Evolutionary conservation across 1,284 basidiomycete species (phyloP), one percentile per base, ranked within the genome.

Genomic region (Trichosporon sp.): DNA sequence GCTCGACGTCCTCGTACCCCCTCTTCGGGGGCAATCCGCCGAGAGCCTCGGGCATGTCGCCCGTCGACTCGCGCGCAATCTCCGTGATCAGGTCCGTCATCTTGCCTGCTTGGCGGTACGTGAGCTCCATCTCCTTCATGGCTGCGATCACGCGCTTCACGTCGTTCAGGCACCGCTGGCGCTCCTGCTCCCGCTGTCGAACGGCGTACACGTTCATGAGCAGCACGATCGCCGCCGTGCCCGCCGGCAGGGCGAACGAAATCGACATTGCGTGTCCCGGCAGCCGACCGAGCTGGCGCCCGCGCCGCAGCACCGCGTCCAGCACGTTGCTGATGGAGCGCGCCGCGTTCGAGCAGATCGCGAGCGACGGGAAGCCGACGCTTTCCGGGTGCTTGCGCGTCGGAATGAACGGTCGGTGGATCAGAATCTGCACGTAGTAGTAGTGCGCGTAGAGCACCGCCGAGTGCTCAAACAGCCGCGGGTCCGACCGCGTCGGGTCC

Each of bases 341-440:
- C 0, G 92, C 91, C 0, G 92, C 92, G 73, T 92, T 93, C 16
- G 90, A 90, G 80, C 92, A 94, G 66, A 94, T 93, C 0, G 92
- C 90, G 14, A 93, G 86, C 0, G 91, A 92, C 0, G 92, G 91
- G 66, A 85, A 80, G 11, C 80, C 81, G 1, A 77, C 74, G 2
- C 75, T 71, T 48, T 81, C 76, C 10, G 78, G 76, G 35, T 77
- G 77, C 40, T 75, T 68, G 12, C 78, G 87, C 0, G 89, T 88
- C 1, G 88, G 87, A 43, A 94, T 92, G 83, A 93, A 94, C 0
- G 91, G 91, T 7, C 92, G 87, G 78, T 94, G 92, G 59, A 93
- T 89, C 54, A 91, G 86, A 77, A 94, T 93, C 74, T 85, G 84
- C 40, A 78, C 78, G 71, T 90, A 86, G 78, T 93, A 92, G 79